Conservation (phyloP, 768 basidiomycete species). For the Amylocystis lapponica region DNA sequence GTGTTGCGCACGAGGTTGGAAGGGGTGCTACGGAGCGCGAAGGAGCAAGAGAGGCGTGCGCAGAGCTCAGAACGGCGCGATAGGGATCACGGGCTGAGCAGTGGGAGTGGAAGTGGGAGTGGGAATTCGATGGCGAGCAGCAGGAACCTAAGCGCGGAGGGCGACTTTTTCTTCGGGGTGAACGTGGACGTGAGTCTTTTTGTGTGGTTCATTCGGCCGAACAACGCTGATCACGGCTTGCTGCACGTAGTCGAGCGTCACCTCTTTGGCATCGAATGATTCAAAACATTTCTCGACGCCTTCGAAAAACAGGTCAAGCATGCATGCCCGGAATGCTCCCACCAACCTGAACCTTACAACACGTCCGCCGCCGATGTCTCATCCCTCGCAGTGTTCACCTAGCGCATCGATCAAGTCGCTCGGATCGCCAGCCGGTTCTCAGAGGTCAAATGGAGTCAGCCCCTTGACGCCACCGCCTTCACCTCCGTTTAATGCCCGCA, state of each 20-base stretch:
- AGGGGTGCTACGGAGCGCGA: conserved; percentile 37
- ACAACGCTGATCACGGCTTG: conserved; percentile 8
- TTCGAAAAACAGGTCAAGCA: conserved; percentile 2
- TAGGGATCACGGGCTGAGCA: conserved; percentile 9
- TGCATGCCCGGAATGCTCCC: conserved; percentile 3
- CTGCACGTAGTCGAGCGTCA: conserved; percentile 13
- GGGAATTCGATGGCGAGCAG: conserved; percentile 24
- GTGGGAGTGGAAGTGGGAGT: conserved; percentile 18
- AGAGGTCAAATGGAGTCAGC: conserved; percentile 7
- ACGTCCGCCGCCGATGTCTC: not conserved
- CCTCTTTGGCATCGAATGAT: conserved; percentile 13
- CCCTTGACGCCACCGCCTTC: conserved; percentile 26
- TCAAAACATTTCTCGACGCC: conserved; percentile 2
- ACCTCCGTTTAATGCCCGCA: conserved; percentile 56
- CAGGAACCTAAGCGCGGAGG: conserved; percentile 23
- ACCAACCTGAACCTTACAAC: conserved; percentile 1
- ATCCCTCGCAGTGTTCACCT: conserved; percentile 7
- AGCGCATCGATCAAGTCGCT: conserved; percentile 8
- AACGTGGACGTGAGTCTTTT: conserved; percentile 15
- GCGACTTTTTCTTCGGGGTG: conserved; percentile 21
- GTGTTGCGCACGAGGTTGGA: conserved; percentile 50
- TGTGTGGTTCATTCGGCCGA: not conserved
- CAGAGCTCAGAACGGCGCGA: conserved; percentile 15
- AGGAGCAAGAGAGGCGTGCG: conserved; percentile 15
- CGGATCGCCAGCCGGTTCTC: conserved; percentile 5